A percentile compares a stretch with the other conserved stretches of the same genome.
Evolutionary conservation across 257 asterid genomes (phyloP).

Genomic region (Nicotiana tomentosiformis): DNA sequence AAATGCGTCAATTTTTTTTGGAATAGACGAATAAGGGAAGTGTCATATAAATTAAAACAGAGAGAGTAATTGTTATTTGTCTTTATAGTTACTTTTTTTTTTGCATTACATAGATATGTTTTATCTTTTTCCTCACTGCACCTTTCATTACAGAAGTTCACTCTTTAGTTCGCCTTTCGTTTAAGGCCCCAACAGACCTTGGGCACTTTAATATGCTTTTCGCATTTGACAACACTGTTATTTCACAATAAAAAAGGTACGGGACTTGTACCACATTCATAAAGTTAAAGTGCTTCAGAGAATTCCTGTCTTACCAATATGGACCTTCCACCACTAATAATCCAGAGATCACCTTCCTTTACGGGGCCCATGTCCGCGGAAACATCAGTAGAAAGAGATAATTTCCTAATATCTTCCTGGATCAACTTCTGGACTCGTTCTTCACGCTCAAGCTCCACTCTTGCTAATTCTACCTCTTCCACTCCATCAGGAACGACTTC

Average conservation of each 20-base stretch:
- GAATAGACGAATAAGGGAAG: no score
- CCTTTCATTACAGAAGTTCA: neutral
- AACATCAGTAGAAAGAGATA: conserved; percentile 49
- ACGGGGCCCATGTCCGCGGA: conserved; percentile 53
- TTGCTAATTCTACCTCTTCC: conserved; percentile 98
- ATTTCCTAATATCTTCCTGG: conserved; percentile 66
- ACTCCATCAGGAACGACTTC: conserved; percentile 99
- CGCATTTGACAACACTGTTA: neutral
- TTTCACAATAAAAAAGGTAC: neutral
- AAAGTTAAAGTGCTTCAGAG: neutral
- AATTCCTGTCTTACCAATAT: conserved; percentile 48
- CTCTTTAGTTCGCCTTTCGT: neutral
- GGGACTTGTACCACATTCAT: neutral
- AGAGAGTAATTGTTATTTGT: neutral
- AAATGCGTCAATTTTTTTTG: no score
- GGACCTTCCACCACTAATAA: conserved; percentile 77
- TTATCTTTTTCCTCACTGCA: neutral
- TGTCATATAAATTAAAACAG: no score
- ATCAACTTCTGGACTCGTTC: conserved; percentile 62
- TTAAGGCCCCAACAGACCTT: neutral
- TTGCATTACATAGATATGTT: neutral
- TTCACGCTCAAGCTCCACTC: conserved; percentile 75
- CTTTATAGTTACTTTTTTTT: neutral
- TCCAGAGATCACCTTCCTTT: conserved; percentile 67
- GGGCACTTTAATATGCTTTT: neutral